Evolutionary conservation across 371 early-diverging fungal genomes (phyloP).

Genomic region (Rhizomucor miehei): DNA sequence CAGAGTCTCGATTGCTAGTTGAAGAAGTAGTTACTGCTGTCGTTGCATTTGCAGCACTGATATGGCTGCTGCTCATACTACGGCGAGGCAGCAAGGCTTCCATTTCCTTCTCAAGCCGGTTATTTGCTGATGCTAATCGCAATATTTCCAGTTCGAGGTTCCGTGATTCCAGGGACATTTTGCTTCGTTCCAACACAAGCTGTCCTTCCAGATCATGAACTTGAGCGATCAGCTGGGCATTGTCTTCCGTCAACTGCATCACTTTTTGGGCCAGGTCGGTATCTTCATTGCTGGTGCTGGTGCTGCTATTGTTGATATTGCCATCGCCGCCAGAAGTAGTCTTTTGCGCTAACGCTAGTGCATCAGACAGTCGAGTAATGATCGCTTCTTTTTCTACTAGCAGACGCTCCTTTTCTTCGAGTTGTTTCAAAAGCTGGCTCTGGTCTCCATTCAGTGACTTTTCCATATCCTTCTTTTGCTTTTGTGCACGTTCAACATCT

Average conservation of each 20-base stretch:
- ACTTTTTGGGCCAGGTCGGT: slow-evolving; percentile 1
- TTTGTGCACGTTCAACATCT: slow-evolving; percentile 4
- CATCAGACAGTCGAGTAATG: neutral
- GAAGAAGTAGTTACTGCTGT: neutral
- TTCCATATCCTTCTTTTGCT: slow-evolving; percentile 4
- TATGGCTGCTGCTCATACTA: neutral
- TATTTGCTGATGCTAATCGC: slow-evolving; percentile 35
- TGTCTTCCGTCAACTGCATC: slow-evolving; percentile 24
- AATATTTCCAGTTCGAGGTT: slow-evolving; percentile 31
- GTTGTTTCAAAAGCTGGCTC: neutral
- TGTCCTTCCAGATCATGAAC: slow-evolving; percentile 37
- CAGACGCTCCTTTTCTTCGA: slow-evolving; percentile 4
- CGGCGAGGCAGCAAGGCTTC: slow-evolving; percentile 13
- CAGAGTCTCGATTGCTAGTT: neutral
- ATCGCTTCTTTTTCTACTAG: neutral
- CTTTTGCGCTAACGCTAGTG: neutral
- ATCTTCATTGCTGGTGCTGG: slow-evolving; percentile 3
- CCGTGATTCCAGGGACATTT: too few species aligned
- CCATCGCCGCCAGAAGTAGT: neutral
- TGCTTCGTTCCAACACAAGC: slow-evolving; percentile 23
- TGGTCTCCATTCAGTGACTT: slow-evolving; percentile 1
- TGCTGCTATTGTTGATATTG: neutral
- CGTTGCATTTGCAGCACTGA: neutral
- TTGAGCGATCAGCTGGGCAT: slow-evolving; percentile 31
- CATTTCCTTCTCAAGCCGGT: slow-evolving; percentile 44